Evolutionary conservation across 176 grass and related monocot species (phyloP), one percentile per base, ranked within the genome.

Genomic region (maize (Zea mays)): DNA sequence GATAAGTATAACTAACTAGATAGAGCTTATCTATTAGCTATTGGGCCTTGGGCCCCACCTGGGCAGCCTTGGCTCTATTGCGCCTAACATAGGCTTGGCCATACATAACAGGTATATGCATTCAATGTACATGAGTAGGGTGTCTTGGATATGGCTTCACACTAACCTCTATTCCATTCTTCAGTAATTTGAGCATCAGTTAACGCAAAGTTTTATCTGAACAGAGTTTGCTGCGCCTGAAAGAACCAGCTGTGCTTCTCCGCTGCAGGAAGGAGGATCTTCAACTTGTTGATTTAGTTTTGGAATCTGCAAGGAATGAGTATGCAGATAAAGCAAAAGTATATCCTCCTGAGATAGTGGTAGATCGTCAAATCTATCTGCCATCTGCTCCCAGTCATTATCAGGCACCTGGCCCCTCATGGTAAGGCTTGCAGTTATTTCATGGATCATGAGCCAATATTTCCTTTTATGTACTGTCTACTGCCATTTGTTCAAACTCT

Each of bases 241-340:
- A 62, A 62, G 59, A 62, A 62, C 59, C 59, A 62, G 59, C 59
- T 62, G 59, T 62, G 10, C 62, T 95, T 74, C 81, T 97, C 55
- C 85, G 91, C 69, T 93, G 94, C 71, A 82, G 88, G 57, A 85
- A 91, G 72, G 88, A 87, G 33, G 94, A 97, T 86, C 58, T 62
- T 81, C 75, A 86, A 62, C 69, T 93, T 83, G 91, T 97, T 34
- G 86, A 89, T 42, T 91, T 84, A 19, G 84, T 91, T 79, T 80
- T 93, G 62, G 84, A 86, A 50, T 72, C 72, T 14, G 81, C 94
- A 67, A 91, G 74, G 66, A 83, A 89, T 60, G 88, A 91, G 41
- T 97, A 97, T 79, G 87, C 96, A 20, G 63, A 62, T 34, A 62
- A 62, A 34, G 27, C 10, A 62, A 62, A 62, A 35, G 59, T 62